Conservation (phyloP, 164 flowering plant species). For the Dillenia suffruticosa region DNA sequence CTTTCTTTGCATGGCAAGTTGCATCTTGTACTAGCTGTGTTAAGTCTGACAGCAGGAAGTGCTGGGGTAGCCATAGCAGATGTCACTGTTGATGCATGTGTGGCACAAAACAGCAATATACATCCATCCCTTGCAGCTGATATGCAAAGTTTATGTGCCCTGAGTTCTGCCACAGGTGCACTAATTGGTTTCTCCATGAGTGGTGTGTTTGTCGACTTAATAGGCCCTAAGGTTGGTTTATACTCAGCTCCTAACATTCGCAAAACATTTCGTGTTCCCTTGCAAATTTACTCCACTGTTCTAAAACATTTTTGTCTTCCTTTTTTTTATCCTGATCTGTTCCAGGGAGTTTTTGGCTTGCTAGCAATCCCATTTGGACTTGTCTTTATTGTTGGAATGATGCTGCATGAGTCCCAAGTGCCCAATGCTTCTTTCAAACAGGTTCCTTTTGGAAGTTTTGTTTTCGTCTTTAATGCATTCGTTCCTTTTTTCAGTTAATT, state of each 20-base stretch:
- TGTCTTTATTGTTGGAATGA: slow-evolving; percentile 52
- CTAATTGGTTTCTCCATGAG: slow-evolving; percentile 78
- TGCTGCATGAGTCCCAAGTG: slow-evolving; percentile 53
- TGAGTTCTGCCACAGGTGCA: slow-evolving; percentile 71
- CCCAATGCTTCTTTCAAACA: slow-evolving; percentile 54
- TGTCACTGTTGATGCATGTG: slow-evolving; percentile 96
- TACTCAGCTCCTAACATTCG: background rate
- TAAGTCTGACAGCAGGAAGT: slow-evolving; percentile 72
- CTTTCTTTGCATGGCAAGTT: slow-evolving; percentile 55
- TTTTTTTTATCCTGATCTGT: slow-evolving; percentile 8
- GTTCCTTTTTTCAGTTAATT: background rate
- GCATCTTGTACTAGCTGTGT: slow-evolving; percentile 61
- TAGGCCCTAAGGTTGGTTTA: slow-evolving; percentile 75
- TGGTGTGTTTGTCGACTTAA: slow-evolving; percentile 76
- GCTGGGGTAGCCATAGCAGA: slow-evolving; percentile 94
- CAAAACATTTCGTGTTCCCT: background rate
- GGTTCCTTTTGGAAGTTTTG: slow-evolving; percentile 29
- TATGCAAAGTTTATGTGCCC: slow-evolving; percentile 88
- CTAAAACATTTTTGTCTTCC: slow-evolving; percentile 6
- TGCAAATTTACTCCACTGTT: background rate
- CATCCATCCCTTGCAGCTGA: slow-evolving; percentile 83
- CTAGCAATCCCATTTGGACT: slow-evolving; percentile 65
- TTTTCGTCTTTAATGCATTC: background rate
- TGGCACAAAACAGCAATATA: slow-evolving; percentile 73
- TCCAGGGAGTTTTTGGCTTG: slow-evolving; percentile 81